These are phyloP conservation scores for Aspergillus pseudoviridinutans DNA, from an alignment of 2,329 filamentous ascomycete genomes.

Conservation along the genomic window DNA sequence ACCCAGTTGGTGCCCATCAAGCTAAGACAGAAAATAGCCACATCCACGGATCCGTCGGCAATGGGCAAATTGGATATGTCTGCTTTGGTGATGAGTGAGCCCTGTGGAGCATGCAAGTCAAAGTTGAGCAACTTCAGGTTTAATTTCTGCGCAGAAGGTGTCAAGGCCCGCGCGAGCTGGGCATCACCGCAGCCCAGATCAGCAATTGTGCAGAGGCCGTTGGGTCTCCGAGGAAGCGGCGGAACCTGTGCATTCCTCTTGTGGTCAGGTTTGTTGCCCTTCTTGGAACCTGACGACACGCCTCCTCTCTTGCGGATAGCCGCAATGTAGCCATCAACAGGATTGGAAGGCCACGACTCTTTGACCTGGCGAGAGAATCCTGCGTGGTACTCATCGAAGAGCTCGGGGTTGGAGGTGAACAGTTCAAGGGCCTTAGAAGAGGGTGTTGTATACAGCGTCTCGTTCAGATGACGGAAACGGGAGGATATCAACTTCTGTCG, in stretches of 20 bases:
- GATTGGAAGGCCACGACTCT: conserved; percentile 89
- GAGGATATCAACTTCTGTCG: conserved; percentile 90
- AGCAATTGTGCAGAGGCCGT: conserved; percentile 71
- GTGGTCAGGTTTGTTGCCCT: conserved; percentile 37
- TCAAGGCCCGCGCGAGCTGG: conserved; percentile 66
- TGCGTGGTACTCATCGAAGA: conserved; percentile 94
- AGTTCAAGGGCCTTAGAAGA: conserved; percentile 78
- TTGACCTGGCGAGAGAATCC: conserved; percentile 94
- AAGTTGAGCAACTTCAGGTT: conserved; percentile 75
- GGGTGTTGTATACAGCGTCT: conserved; percentile 90
- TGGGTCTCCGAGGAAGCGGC: conserved; percentile 65
- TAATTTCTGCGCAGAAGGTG: conserved; percentile 58
- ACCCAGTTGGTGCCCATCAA: conserved; percentile 99
- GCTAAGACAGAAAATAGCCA: conserved; percentile 91
- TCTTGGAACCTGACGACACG: conserved; percentile 38
- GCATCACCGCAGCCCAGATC: conserved; percentile 95
- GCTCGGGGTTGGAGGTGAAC: conserved; percentile 80
- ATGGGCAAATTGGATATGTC: conserved; percentile 85
- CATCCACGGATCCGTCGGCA: conserved; percentile 68
- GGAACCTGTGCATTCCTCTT: conserved; percentile 19
- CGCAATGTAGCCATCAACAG: conserved; percentile 79
- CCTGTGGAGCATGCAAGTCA: conserved; percentile 73
- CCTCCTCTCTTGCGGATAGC: conserved; percentile 67
- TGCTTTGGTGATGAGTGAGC: conserved; percentile 72
- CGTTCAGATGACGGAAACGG: conserved; percentile 94